phyloP scores from a whole-genome alignment of 2,329 filamentous ascomycete species.

The Fragosphaeria purpurea region DNA sequence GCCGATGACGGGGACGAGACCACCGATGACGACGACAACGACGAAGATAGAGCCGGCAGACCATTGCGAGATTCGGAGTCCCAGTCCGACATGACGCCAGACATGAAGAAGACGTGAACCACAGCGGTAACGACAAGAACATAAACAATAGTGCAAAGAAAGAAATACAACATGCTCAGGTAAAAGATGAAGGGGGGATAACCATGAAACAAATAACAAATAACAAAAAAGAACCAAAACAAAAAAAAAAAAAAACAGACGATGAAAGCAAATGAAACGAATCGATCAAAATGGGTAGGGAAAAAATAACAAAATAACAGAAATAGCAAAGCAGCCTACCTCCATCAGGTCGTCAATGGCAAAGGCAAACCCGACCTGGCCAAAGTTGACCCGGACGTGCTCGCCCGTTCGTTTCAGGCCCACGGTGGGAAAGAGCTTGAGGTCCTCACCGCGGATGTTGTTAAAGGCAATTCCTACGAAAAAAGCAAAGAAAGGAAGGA shows the following conservation, averaged over 20 bases:
- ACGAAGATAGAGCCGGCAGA: too few relatives aligned
- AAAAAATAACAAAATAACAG: neutral
- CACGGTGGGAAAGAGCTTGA: slow-evolving; percentile 55
- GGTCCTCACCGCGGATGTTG: slow-evolving; percentile 43
- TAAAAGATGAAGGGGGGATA: neutral
- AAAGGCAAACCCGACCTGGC: slow-evolving; percentile 70
- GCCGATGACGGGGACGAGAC: too few relatives aligned
- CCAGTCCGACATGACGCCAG: too few relatives aligned
- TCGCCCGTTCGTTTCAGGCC: slow-evolving; percentile 58
- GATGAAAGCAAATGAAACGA: neutral
- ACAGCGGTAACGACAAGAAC: neutral
- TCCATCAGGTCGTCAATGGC: slow-evolving; percentile 82
- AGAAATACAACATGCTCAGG: neutral
- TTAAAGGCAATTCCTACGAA: slow-evolving; percentile 57
- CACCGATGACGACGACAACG: too few relatives aligned
- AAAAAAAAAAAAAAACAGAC: neutral
- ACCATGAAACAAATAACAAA: neutral
- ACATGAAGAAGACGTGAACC: too few relatives aligned
- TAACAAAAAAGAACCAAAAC: neutral
- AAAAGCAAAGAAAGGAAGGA: neutral
- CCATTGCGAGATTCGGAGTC: too few relatives aligned
- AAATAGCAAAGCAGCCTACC: slow-evolving; percentile 35
- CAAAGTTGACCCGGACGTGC: slow-evolving; percentile 55
- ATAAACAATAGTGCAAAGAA: neutral
- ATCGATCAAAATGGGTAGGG: neutral